Evolutionary conservation across 352 stramenopile genomes (phyloP).

Genomic region (Bremia lactucae): DNA sequence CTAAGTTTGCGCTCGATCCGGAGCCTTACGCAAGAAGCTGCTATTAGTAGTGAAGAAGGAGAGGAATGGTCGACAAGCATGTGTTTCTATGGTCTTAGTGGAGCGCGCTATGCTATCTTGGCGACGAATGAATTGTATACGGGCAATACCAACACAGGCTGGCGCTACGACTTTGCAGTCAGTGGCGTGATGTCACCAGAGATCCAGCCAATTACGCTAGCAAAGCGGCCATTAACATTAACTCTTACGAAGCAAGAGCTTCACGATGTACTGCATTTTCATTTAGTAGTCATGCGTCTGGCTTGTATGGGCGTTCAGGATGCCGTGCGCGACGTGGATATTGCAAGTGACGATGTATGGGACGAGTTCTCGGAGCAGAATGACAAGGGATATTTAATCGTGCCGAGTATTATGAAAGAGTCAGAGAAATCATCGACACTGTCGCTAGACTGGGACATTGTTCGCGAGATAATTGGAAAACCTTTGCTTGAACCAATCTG

Average conservation of each 20-base stretch:
- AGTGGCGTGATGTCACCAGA: constrained; percentile 58
- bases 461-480: constrained; percentile 47
- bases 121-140: constrained; percentile 70
- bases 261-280: constrained; percentile 54
- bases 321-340: constrained; percentile 54
- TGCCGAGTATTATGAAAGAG: constrained; percentile 34
- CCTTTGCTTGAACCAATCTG: constrained; percentile 60
- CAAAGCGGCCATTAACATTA: constrained; percentile 33
- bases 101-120: constrained; percentile 62
- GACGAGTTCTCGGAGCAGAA: constrained; percentile 81
- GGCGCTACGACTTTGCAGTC: constrained; percentile 76
- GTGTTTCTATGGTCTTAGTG: constrained; percentile 70
- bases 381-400: constrained; percentile 81
- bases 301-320: constrained; percentile 69
- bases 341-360: constrained; percentile 48
- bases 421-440: constrained; percentile 10
- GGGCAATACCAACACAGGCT: constrained; percentile 67
- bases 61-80: constrained; percentile 44
- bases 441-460: constrained; percentile 54
- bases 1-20: constrained; percentile 59
- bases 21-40: constrained; percentile 24
- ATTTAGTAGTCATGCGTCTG: constrained; percentile 70
- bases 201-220: constrained; percentile 50
- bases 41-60: constrained; percentile 15
- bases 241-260: constrained; percentile 46